Base-by-base conservation (phyloP, 129 eudicot species). In the Lactuca sativa region DNA sequence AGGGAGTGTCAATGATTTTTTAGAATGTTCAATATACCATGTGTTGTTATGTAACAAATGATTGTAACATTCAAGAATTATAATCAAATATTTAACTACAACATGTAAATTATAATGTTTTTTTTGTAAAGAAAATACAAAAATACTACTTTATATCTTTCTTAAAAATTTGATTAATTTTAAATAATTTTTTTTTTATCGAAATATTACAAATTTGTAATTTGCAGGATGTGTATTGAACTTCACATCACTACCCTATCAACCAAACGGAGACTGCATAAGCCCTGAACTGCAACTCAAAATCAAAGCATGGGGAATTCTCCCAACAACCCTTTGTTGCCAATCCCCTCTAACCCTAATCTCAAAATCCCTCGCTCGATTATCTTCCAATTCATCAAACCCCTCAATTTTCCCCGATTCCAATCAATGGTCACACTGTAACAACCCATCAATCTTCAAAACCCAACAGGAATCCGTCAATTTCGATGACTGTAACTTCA, bases 241-340 rank as follows among this genome's bases (percentile, higher is more conserved):
- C 64, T 81, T 89, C 65, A 79, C 77, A 48, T 70, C 87, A 64
- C 74, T 69, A 1, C 79, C 88, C 7, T 89, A 89, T 72, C 76
- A 77, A 69, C 89, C 96, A 61, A 73, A 38, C 6, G 86, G 92
- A 31, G 86, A 81, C 10, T 89, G 96, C 77, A 54, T 53, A 30
- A 48, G 64, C 47, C 48, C 47, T 17, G 41, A 69, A 66, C 78
- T 41, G 34, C 55, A 64, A 14, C 71, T 61, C 8, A 73, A 64
- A 37, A 62, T 84, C 77, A 59, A 66, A 8, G 67, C 72, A 16
- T 83, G 96, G 92, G 81, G 73, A 37, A 72, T 76, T 70, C 66
- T 80, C 38, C 74, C 81, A 51, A 76, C 83, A 7, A 67, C 80
- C 33, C 75, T 78, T n/a, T 89, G 96, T 66, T 89, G 96, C 59